phyloP scores from a whole-genome alignment of 164 flowering plant genomes.

The Nymphaea thermarum region DNA sequence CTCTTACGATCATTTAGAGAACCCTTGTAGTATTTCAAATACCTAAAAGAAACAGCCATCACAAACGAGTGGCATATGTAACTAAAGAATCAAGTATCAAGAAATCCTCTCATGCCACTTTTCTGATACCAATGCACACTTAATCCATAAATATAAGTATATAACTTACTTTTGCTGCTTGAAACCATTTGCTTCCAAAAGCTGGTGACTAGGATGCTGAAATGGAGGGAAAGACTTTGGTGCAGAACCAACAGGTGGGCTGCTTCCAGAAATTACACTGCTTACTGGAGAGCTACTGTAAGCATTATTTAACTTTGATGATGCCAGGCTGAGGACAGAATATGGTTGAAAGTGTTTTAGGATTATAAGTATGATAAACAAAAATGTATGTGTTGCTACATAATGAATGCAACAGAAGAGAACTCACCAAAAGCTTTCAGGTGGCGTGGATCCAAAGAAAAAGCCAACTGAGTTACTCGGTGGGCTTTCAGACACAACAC shows the following conservation, averaged over 20 bases:
- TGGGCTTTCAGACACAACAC: constrained; percentile 77
- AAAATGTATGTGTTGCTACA: not conserved
- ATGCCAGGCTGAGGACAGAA: constrained; percentile 33
- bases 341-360: not conserved
- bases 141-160: no score
- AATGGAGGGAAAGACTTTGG: constrained; percentile 89
- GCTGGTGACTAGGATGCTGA: constrained; percentile 98
- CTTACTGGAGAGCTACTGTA: constrained; percentile 36
- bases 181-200: constrained; percentile 90
- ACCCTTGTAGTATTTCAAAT: constrained; percentile 68
- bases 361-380: not conserved
- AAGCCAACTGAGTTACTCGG: constrained; percentile 86
- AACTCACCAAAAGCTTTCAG: constrained; percentile 73
- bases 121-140: not conserved
- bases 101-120: not conserved
- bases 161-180: constrained; percentile 75
- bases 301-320: constrained; percentile 67
- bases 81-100: no score
- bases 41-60: constrained; percentile 34
- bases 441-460: constrained; percentile 92
- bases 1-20: constrained; percentile 84
- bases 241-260: constrained; percentile 91
- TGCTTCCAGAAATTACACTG: constrained; percentile 24
- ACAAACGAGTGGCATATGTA: no score
- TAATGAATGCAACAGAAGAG: not conserved